Evolutionary conservation across 1,284 basidiomycete genomes (phyloP).

Genomic region (Meripilus lineatus): DNA sequence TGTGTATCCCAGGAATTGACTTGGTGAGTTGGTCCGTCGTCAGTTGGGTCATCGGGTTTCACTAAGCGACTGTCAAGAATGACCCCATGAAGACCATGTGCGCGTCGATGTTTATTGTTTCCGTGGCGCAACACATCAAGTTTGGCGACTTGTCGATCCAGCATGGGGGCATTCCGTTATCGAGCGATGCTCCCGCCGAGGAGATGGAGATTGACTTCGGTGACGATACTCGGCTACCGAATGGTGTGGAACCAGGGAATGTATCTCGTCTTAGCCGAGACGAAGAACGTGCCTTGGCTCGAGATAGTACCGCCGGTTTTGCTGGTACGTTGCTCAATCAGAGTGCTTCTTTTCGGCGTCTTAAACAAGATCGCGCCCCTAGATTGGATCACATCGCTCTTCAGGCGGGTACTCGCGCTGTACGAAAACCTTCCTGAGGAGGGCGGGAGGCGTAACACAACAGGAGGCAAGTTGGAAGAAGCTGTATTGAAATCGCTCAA

Average conservation of each 20-base stretch:
- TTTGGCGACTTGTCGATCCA: conserved; percentile 75
- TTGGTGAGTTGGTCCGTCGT: conserved; percentile 38
- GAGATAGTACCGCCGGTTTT: conserved; percentile 78
- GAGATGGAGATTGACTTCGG: conserved; percentile 50
- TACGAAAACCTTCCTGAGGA: conserved; percentile 96
- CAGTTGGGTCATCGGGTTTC: no score
- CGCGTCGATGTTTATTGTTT: conserved; percentile 76
- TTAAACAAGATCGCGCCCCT: conserved; percentile 7
- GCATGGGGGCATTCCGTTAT: conserved; percentile 48
- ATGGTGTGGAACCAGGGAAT: conserved; percentile 45
- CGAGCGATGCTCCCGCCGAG: conserved; percentile 47
- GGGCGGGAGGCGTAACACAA: conserved; percentile 75
- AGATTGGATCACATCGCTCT: conserved; percentile 90
- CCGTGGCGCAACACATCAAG: conserved; percentile 76
- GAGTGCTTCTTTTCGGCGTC: conserved; percentile 1
- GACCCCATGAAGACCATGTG: conserved; percentile 90
- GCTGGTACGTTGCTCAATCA: conserved; percentile 46
- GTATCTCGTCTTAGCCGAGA: conserved; percentile 49
- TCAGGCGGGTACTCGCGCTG: conserved; percentile 81
- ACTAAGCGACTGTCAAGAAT: conserved; percentile 48
- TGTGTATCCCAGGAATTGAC: conserved; percentile 91
- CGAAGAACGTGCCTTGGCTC: conserved; percentile 70
- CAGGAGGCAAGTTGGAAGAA: conserved; percentile 86
- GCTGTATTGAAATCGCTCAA: conserved; percentile 79
- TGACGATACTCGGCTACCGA: conserved; percentile 41